A percentile compares a stretch with the other conserved stretches of the same genome.
Conservation (phyloP, 768 basidiomycete genomes). For the Auricularia cornea region DNA sequence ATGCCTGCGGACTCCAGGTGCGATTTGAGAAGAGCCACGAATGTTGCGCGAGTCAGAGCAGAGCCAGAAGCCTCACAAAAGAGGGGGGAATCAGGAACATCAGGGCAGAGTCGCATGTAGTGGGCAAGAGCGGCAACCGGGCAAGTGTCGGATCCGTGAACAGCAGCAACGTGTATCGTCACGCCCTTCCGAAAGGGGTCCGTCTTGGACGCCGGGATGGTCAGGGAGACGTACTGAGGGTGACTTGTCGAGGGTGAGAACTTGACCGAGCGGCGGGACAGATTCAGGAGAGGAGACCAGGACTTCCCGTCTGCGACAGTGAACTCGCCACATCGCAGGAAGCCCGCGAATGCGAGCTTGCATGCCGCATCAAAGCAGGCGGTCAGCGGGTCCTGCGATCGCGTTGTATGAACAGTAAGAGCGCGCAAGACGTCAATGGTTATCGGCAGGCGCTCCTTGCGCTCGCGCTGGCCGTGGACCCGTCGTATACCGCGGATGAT, state of each 20-base stretch:
- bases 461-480: slow-evolving; percentile 18
- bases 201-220: slow-evolving; percentile 29
- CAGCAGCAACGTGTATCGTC: slow-evolving; percentile 16
- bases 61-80: slow-evolving; percentile 1
- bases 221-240: slow-evolving; percentile 14
- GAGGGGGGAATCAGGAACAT: slow-evolving; percentile 6
- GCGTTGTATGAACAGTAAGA: no score
- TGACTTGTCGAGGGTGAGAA: slow-evolving; percentile 20
- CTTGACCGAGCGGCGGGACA: slow-evolving; percentile 16
- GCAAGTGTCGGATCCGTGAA: slow-evolving; percentile 7
- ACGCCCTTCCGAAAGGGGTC: slow-evolving; percentile 27
- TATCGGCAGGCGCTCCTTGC: slow-evolving; percentile 20
- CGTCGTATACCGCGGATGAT: slow-evolving; percentile 27
- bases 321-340: slow-evolving; percentile 18
- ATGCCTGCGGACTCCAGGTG: slow-evolving; percentile 2
- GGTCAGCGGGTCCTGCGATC: background rate
- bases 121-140: slow-evolving; percentile 8
- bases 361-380: slow-evolving; percentile 11
- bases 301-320: slow-evolving; percentile 7
- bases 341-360: slow-evolving; percentile 15
- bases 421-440: slow-evolving; percentile 16
- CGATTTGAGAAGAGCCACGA: background rate
- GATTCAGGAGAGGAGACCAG: slow-evolving; percentile 12
- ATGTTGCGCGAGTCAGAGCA: slow-evolving; percentile 6
- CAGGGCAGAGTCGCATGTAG: slow-evolving; percentile 6